Evolutionary conservation across 805 yeast species (phyloP).

Genomic region (Lachancea nothofagi): DNA sequence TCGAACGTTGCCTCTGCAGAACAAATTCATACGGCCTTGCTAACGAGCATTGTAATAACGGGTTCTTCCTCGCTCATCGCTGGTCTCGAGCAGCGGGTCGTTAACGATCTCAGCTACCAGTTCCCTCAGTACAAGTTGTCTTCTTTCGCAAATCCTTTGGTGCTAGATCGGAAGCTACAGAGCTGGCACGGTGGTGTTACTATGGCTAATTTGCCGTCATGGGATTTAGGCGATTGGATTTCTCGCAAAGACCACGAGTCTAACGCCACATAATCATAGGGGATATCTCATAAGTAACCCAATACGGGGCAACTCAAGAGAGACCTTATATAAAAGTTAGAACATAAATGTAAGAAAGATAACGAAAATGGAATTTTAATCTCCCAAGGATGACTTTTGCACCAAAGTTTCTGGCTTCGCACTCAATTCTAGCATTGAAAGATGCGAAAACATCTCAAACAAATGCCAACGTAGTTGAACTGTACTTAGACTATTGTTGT

Average conservation of each 20-base stretch:
- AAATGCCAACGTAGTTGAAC: slow-evolving; percentile 2
- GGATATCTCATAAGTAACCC: too few species aligned
- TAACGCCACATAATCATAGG: not conserved
- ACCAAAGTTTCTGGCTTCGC: slow-evolving; percentile 6
- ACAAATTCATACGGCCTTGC: slow-evolving; percentile 26
- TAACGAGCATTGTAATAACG: slow-evolving; percentile 65
- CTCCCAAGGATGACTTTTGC: slow-evolving; percentile 6
- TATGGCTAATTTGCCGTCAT: slow-evolving; percentile 27
- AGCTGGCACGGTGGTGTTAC: slow-evolving; percentile 76
- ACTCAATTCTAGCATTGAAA: slow-evolving; percentile 1
- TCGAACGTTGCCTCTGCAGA: slow-evolving; percentile 22
- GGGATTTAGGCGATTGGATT: slow-evolving; percentile 31
- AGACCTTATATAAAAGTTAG: not conserved
- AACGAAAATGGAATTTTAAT: too few species aligned
- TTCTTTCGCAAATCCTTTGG: slow-evolving; percentile 74
- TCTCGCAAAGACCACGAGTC: slow-evolving; percentile 20
- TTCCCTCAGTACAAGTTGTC: slow-evolving; percentile 84
- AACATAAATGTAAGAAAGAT: too few species aligned
- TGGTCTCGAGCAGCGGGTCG: slow-evolving; percentile 74
- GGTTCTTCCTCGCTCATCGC: slow-evolving; percentile 76
- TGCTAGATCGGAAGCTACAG: slow-evolving; percentile 66
- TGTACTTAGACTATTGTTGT: slow-evolving; percentile 10
- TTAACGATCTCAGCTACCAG: slow-evolving; percentile 42
- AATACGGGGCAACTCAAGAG: not conserved
- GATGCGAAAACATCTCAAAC: not conserved